A percentile compares a stretch with the other conserved stretches of the same genome.
These are phyloP conservation scores for Ciborinia camelliae DNA, from an alignment of 2,329 filamentous ascomycete genomes.

Conservation along the genomic window DNA sequence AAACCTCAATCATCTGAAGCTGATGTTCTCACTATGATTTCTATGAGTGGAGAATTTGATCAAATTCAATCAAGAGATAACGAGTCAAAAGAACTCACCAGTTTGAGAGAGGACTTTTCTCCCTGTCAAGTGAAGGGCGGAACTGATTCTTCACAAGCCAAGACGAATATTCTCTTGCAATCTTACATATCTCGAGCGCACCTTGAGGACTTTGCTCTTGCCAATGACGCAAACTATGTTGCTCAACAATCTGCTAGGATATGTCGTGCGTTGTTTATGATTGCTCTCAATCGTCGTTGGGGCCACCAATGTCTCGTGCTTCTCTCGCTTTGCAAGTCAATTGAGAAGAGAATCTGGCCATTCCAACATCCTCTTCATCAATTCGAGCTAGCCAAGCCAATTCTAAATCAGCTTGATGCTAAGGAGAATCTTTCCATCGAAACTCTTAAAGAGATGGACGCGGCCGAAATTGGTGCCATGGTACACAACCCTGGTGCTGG, in stretches of 20 bases:
- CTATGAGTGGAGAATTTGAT: conserved; percentile 96
- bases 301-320: conserved; percentile 92
- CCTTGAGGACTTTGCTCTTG: conserved; percentile 88
- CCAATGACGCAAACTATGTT: conserved; percentile 90
- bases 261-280: conserved; percentile 93
- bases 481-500: conserved; percentile 92
- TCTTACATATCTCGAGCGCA: conserved; percentile 86
- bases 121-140: conserved; percentile 77
- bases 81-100: conserved; percentile 81
- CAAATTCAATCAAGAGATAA: conserved; percentile 91
- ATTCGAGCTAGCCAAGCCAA: conserved; percentile 81
- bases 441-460: conserved; percentile 85
- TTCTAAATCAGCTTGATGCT: conserved; percentile 81
- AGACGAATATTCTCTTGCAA: conserved; percentile 94
- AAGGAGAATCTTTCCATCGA: conserved; percentile 77
- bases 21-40: conserved; percentile 93
- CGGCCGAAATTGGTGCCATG: conserved; percentile 81
- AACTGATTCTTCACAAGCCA: conserved; percentile 69
- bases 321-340: conserved; percentile 89
- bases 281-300: conserved; percentile 92
- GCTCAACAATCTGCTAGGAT: conserved; percentile 95
- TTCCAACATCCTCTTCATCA: conserved; percentile 94
- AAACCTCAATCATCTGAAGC: conserved; percentile 78
- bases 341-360: conserved; percentile 93
- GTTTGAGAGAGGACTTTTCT: conserved; percentile 58